Evolutionary conservation across 1,284 basidiomycete genomes (phyloP), one percentile per base, ranked within the genome.

Genomic region (Apiotrichum domesticum): DNA sequence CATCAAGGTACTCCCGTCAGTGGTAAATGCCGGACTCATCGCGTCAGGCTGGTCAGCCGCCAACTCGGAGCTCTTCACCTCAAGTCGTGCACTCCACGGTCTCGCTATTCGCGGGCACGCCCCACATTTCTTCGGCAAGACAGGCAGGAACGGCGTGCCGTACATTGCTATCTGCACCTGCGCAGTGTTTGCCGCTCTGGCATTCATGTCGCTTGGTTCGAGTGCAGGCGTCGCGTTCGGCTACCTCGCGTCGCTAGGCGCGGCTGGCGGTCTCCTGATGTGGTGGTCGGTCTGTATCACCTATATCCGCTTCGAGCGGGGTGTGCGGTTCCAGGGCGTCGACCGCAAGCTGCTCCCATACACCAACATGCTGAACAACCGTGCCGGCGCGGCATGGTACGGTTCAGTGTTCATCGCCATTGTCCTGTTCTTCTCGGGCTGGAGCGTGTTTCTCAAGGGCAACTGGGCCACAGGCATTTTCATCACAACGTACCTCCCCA

Each of bases 211-310:
- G 42, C 78, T 87, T 51, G 80, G 78, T 41, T 21, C 13, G 4
- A n/a, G 35, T 10, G n/a, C 86, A 7, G 85, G 85, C 42, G 79
- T 72, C 40, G 87, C 90, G 40, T 90, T 95, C 72, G 74, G 75
- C 29, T 91, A 87, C 85, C 85, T 92, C 63, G 71, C 84, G 43
- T 87, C 85, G 75, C 85, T 90, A 69, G 67, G 66, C 13, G 13
- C 46, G 14, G 33, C 34, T 3, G 46, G 35, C 7, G 86, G 86
- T 45, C 72, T 87, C 5, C 57, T 71, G 53, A 67, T 87, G 13
- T 94, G 91, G 91, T 86, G 88, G 69, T 51, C 55, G 6, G 50
- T 61, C 35, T 53, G 48, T 41, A 6, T 66, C 13, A 64, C 63
- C 29, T 67, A 66, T 54, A 54, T 69, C 39, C 62, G 67, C 9